These are phyloP conservation scores for Perkinsus marinus DNA, from an alignment of 169 alveolate genomes.

Conservation along the genomic window DNA sequence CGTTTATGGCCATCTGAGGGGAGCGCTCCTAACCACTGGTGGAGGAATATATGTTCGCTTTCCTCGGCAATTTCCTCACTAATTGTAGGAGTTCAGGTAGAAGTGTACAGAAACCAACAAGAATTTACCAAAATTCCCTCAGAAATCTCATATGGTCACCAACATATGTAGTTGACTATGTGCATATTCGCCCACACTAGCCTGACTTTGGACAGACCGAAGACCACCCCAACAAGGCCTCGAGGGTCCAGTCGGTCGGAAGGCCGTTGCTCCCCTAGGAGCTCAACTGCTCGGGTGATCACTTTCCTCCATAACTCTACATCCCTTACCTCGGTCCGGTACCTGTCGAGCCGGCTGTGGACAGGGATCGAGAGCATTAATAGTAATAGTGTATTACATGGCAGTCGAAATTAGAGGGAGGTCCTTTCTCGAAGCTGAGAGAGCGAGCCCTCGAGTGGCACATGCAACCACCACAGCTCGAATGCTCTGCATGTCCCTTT, in stretches of 20 bases:
- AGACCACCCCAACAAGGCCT: neutral
- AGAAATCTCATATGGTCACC: no score
- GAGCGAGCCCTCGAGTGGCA: neutral
- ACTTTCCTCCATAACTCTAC: neutral
- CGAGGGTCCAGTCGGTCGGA: neutral
- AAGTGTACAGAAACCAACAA: no score
- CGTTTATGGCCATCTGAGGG: neutral
- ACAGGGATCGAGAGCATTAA: neutral
- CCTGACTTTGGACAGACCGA: neutral
- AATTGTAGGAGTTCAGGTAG: neutral
- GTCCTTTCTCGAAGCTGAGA: neutral
- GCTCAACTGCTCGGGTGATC: neutral
- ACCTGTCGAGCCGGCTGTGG: neutral
- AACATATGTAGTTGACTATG: no score
- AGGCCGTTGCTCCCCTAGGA: neutral
- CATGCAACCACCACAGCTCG: neutral
- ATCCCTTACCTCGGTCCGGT: neutral
- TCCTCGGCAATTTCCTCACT: no score
- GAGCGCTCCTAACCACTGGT: no score
- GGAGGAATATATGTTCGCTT: no score
- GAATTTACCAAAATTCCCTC: no score
- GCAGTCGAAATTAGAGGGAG: neutral
- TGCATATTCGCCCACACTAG: neutral
- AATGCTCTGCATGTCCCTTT: neutral
- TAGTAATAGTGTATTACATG: no score